Evolutionary conservation across 2,329 filamentous ascomycete species (phyloP), one percentile per base, ranked within the genome.

Genomic region (Colletotrichum falcatum): DNA sequence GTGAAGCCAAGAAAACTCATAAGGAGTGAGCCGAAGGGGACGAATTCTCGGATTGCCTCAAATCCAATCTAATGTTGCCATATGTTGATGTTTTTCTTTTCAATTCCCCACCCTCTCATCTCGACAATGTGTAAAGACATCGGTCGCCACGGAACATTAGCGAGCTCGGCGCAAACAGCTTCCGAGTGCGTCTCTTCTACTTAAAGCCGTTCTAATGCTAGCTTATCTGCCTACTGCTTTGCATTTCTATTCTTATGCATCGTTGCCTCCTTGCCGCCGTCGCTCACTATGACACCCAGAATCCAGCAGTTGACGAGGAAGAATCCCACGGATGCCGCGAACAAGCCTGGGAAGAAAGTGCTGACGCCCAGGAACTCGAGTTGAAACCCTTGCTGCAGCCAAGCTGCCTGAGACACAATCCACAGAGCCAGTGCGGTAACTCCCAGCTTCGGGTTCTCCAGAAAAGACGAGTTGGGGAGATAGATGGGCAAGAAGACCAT

Each of bases 401-500:
- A 95, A 2, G 89, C 81, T 0, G 84, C 92, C 83, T 98, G 95
- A 0, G 89, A 89, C 2, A 86, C 76, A 0, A 97, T 81, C 96
- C 96, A 99, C 5, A 95, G 81, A 1, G 82, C 75, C 7, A 93
- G 83, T 0, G 93, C 93, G 0, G 83, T 75, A 1, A 92, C 70
- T 1, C 96, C 96, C 4, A 92, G 81, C 7, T 77, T 76, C 0
- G 89, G 89, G 2, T 82, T 85, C 5, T 79, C 81, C 0, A 97
- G 82, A 18, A 98, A 86, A 0, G 92, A 91, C 0, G 95, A 98
- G 46, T 83, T 83, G 0, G 95, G 94, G 0, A 99, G 90, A 79
- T 98, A 97, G 60, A 98, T 91, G 0, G 96, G 96, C 3, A 98
- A 85, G 75, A 99, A 93, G 74, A 98, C 89, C 81, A 98, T 91